These are phyloP conservation scores for Didymella lethalis DNA, from an alignment of 2,329 filamentous ascomycete species.

Conservation along the genomic window DNA sequence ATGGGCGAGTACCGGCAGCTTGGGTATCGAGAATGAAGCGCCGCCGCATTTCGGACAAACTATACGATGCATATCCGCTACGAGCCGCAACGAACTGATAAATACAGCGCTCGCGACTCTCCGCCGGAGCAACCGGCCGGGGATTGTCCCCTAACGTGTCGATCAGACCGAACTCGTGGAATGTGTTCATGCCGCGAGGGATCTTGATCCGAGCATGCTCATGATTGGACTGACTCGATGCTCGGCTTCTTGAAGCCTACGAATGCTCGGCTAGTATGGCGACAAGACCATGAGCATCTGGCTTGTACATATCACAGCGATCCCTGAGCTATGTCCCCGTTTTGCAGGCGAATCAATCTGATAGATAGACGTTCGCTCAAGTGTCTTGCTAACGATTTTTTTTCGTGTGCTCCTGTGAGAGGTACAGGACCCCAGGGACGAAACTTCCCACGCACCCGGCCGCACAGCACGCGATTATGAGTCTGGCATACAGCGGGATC, in stretches of 20 bases:
- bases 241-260: background rate
- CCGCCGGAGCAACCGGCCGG: background rate
- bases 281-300: conserved; percentile 6
- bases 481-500: too few relatives aligned
- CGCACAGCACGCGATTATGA: background rate
- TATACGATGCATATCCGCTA: background rate
- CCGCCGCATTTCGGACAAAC: background rate
- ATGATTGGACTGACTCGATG: conserved; percentile 5
- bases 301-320: background rate
- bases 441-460: background rate
- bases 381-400: conserved; percentile 5
- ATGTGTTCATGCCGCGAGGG: background rate
- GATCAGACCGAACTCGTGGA: conserved; percentile 7
- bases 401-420: background rate
- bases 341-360: background rate
- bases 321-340: background rate
- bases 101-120: background rate
- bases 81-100: background rate
- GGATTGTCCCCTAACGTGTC: conserved; percentile 8
- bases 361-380: background rate
- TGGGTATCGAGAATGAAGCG: background rate
- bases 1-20: conserved; percentile 2
- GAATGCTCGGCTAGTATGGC: conserved; percentile 5
- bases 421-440: background rate
- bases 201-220: background rate